Conservation (phyloP, 805 yeast species). For the Candida morakotiae region DNA sequence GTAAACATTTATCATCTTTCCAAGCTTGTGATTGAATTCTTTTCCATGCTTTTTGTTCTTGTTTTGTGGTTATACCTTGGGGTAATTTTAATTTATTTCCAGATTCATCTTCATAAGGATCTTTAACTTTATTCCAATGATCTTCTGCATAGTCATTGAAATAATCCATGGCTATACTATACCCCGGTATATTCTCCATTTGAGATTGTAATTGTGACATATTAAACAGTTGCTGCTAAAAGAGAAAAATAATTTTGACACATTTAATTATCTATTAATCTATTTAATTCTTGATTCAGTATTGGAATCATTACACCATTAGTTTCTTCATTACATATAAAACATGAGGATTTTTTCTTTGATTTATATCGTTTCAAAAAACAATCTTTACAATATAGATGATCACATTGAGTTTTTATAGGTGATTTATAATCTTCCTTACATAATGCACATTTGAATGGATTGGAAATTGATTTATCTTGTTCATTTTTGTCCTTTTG, state of each 20-base stretch:
- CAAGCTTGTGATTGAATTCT: conserved; percentile 74
- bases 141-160: conserved; percentile 68
- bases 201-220: conserved; percentile 25
- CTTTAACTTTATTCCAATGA: conserved; percentile 54
- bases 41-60: conserved; percentile 70
- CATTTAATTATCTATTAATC: not conserved
- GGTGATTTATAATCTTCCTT: conserved; percentile 51
- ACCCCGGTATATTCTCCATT: conserved; percentile 52
- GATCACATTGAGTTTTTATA: conserved; percentile 57
- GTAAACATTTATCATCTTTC: conserved; percentile 78
- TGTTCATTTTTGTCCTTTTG: conserved; percentile 7
- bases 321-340: conserved; percentile 57
- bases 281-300: conserved; percentile 25
- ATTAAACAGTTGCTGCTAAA: not conserved
- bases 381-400: conserved; percentile 61
- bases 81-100: conserved; percentile 64
- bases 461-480: conserved; percentile 24
- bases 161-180: conserved; percentile 47
- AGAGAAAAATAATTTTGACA: not conserved
- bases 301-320: conserved; percentile 58
- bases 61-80: conserved; percentile 41
- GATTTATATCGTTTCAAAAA: conserved; percentile 45
- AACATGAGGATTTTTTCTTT: conserved; percentile 41
- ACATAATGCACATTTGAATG: conserved; percentile 64
- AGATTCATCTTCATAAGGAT: conserved; percentile 61